phyloP scores from a whole-genome alignment of 1,284 basidiomycete genomes.

The Ustilago esculenta region DNA sequence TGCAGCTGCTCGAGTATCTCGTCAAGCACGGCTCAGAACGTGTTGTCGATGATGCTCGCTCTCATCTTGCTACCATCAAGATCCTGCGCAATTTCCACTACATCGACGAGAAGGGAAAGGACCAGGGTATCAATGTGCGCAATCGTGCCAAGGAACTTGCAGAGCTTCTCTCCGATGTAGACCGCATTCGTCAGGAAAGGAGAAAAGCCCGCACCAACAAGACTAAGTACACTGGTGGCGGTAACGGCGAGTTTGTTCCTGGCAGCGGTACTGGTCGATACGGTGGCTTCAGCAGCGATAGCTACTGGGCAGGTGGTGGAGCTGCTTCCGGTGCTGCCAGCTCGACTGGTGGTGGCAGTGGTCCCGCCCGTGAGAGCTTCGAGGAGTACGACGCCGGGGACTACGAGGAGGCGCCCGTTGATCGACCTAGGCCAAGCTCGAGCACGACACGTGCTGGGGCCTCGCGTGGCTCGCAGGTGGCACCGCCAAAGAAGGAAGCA shows the following conservation, averaged over 20 bases:
- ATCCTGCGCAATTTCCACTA: constrained; percentile 98
- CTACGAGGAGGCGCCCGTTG: constrained; percentile 75
- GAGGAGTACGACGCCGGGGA: constrained; percentile 98
- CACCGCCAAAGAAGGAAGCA: constrained; percentile 51
- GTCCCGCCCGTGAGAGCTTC: constrained; percentile 70
- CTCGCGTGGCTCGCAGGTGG: constrained; percentile 15
- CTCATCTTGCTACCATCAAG: constrained; percentile 93
- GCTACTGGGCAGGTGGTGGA: constrained; percentile 69
- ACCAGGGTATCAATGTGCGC: constrained; percentile 97
- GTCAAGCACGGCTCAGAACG: constrained; percentile 98
- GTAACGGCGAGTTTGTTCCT: constrained; percentile 80
- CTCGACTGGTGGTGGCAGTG: constrained; percentile 71
- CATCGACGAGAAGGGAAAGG: constrained; percentile 98
- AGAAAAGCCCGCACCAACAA: constrained; percentile 93
- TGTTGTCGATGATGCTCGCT: constrained; percentile 95
- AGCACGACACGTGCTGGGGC: constrained; percentile 23
- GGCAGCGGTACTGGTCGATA: constrained; percentile 74
- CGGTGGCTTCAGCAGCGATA: constrained; percentile 84
- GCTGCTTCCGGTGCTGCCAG: constrained; percentile 70
- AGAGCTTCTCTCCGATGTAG: constrained; percentile 87
- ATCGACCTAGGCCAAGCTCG: constrained; percentile 17
- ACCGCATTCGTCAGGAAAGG: constrained; percentile 86
- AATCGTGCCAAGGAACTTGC: constrained; percentile 92
- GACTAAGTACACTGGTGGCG: constrained; percentile 86
- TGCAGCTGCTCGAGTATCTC: constrained; percentile 92